Conservation (phyloP, 345 rosid genomes). For the Lagerstroemia speciosa region DNA sequence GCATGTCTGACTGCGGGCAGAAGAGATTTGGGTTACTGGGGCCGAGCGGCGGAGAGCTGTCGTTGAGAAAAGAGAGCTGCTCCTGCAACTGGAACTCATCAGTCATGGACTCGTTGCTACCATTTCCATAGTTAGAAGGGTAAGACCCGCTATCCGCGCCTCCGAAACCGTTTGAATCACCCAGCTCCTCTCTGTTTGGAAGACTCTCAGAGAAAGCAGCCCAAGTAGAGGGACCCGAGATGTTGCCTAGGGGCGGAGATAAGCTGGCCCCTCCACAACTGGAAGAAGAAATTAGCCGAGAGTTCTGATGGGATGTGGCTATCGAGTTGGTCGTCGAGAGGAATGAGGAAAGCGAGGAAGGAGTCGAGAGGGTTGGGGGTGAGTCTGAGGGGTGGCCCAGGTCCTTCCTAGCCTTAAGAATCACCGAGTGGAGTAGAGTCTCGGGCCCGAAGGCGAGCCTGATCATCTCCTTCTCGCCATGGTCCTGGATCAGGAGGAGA, state of each 20-base stretch:
- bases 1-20: conserved; percentile 29
- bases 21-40: conserved; percentile 40
- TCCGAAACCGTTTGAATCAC: not conserved
- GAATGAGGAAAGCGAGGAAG: conserved; percentile 40
- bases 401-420: conserved; percentile 60
- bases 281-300: conserved; percentile 22
- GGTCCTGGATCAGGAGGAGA: conserved; percentile 79
- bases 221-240: conserved; percentile 35
- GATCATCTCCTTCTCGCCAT: conserved; percentile 90
- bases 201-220: conserved; percentile 26
- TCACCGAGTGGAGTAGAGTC: conserved; percentile 60
- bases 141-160: conserved; percentile 24
- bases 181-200: conserved; percentile 1
- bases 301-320: conserved; percentile 30
- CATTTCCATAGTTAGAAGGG: conserved; percentile 49
- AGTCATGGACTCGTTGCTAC: conserved; percentile 15
- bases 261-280: conserved; percentile 12
- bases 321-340: conserved; percentile 24
- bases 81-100: conserved; percentile 66
- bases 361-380: conserved; percentile 38
- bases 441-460: conserved; percentile 88
- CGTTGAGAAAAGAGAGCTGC: conserved; percentile 60
- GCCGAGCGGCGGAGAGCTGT: conserved; percentile 16
- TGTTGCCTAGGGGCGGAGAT: conserved; percentile 26
- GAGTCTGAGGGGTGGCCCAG: conserved; percentile 42